Percentiles rank a stretch among this genome's conserved stretches.
Conservation (phyloP, 768 basidiomycete species). For the Coprinopsis cinerea region DNA sequence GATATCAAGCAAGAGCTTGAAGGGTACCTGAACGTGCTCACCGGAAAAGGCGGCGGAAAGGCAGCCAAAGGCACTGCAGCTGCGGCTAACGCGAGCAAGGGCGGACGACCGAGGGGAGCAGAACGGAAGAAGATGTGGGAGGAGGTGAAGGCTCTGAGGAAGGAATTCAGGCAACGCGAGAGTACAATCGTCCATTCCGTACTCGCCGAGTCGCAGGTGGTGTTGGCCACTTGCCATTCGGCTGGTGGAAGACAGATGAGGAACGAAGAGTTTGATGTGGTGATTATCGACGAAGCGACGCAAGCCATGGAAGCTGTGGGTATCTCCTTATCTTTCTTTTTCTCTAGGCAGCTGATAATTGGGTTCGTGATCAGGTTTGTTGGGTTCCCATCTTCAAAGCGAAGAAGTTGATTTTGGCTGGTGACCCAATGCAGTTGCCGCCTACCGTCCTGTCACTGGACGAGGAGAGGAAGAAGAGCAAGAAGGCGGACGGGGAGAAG, state of each 20-base stretch:
- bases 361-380: slow-evolving; percentile 54
- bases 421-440: slow-evolving; percentile 93
- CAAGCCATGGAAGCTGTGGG: slow-evolving; percentile 91
- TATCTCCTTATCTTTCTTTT: too few relatives aligned
- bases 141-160: slow-evolving; percentile 78
- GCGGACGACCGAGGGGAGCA: slow-evolving; percentile 60
- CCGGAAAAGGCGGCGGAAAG: slow-evolving; percentile 74
- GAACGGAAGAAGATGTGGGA: slow-evolving; percentile 86
- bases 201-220: slow-evolving; percentile 77
- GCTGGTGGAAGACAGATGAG: slow-evolving; percentile 80
- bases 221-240: slow-evolving; percentile 92
- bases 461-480: slow-evolving; percentile 23
- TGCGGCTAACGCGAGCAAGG: slow-evolving; percentile 52
- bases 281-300: slow-evolving; percentile 97
- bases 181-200: slow-evolving; percentile 79
- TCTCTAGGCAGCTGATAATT: slow-evolving; percentile 6
- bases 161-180: slow-evolving; percentile 91
- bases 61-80: too few relatives aligned
- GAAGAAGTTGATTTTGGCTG: slow-evolving; percentile 84
- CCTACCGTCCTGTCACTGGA: slow-evolving; percentile 81
- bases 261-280: slow-evolving; percentile 79
- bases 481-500: too few relatives aligned
- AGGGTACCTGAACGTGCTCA: slow-evolving; percentile 53
- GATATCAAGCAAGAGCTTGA: slow-evolving; percentile 90
- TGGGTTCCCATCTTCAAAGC: slow-evolving; percentile 96